Evolutionary conservation across 495 filamentous ascomycete species (phyloP).

Genomic region (Neurospora cerealis): DNA sequence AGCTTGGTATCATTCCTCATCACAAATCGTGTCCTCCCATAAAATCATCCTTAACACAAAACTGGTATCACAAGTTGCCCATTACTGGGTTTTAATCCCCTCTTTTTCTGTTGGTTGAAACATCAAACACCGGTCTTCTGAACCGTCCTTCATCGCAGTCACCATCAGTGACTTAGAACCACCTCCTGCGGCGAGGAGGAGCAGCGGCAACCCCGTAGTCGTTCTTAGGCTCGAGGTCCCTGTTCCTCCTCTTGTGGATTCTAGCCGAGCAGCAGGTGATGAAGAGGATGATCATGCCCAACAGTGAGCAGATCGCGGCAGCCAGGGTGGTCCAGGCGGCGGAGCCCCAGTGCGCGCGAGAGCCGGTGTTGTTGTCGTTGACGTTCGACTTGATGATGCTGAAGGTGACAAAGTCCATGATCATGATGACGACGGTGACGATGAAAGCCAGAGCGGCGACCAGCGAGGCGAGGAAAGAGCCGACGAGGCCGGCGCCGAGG

Average conservation of each 20-base stretch:
- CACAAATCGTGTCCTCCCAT: not conserved
- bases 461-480: constrained; percentile 39
- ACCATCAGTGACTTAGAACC: not conserved
- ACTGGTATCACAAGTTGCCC: not conserved
- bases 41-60: not conserved
- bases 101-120: not conserved
- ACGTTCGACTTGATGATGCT: constrained; percentile 41
- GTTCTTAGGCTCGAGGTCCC: constrained; percentile 1
- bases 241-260: constrained; percentile 16
- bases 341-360: constrained; percentile 31
- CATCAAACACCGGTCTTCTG: not conserved
- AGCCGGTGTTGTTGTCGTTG: constrained; percentile 26
- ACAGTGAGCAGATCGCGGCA: constrained; percentile 38
- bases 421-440: constrained; percentile 42
- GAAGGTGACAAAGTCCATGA: constrained; percentile 47
- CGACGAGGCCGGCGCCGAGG: constrained; percentile 43
- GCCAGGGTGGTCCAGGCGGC: constrained; percentile 44
- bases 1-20: not conserved
- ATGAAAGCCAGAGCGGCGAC: constrained; percentile 43
- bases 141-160: not conserved
- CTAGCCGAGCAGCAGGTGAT: constrained; percentile 45
- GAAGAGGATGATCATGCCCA: constrained; percentile 46
- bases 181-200: constrained; percentile 5
- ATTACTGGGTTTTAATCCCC: not conserved
- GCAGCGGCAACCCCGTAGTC: constrained; percentile 4